Percentiles rank a stretch among this genome's conserved stretches.
These are phyloP conservation scores for Macrolepiota albuminosa DNA, from an alignment of 768 basidiomycete genomes.

Conservation along the genomic window DNA sequence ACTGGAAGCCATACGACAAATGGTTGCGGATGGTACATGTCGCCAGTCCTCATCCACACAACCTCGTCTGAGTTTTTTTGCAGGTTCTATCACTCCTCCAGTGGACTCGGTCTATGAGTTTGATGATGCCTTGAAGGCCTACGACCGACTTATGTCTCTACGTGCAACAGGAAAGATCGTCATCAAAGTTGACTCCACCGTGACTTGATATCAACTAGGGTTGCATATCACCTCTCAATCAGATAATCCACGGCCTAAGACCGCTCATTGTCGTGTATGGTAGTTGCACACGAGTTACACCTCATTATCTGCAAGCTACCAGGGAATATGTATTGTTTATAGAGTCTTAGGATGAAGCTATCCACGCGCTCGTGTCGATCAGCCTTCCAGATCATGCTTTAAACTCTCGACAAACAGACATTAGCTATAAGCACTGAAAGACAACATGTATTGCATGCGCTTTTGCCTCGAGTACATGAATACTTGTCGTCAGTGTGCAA, in stretches of 20 bases:
- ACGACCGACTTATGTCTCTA: conserved; percentile 51
- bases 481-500: background rate
- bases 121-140: conserved; percentile 54
- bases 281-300: background rate
- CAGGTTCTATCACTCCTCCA: conserved; percentile 47
- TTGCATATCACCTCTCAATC: background rate
- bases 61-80: background rate
- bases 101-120: conserved; percentile 60
- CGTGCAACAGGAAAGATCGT: conserved; percentile 65
- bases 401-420: background rate
- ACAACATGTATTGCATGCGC: background rate
- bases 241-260: background rate
- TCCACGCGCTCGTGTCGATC: background rate
- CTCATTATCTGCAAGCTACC: background rate
- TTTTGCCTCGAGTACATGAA: background rate
- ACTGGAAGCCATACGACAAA: conserved; percentile 27
- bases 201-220: background rate
- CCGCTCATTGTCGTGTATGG: background rate
- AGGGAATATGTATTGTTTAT: background rate
- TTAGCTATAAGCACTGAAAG: too few species aligned
- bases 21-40: conserved; percentile 38
- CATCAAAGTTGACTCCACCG: conserved; percentile 35
- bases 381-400: background rate
- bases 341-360: background rate
- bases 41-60: background rate